These are phyloP conservation scores for Centaurea solstitialis DNA, from an alignment of 129 eudicot genomes.

Conservation along the genomic window DNA sequence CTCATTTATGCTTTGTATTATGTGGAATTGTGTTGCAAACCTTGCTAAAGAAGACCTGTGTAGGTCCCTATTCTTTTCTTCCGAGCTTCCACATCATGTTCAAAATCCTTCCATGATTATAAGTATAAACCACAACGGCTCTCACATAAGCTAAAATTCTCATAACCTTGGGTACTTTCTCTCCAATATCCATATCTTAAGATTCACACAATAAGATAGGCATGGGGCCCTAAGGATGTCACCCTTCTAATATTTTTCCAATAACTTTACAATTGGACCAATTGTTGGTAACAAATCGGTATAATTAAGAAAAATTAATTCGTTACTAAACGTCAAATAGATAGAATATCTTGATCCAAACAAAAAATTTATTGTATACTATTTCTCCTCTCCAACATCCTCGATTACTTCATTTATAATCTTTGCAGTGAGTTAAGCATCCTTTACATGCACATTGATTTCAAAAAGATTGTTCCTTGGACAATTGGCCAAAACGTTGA, in stretches of 20 bases:
- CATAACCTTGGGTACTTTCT: neutral
- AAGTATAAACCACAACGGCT: neutral
- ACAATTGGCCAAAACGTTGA: constrained; percentile 6
- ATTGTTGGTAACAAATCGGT: neutral
- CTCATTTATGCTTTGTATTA: neutral
- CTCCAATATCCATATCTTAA: neutral
- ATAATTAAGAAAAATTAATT: neutral
- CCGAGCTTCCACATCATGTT: neutral
- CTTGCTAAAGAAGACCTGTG: neutral
- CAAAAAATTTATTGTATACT: neutral
- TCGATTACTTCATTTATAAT: neutral
- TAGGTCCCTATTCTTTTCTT: neutral
- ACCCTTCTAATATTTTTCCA: neutral
- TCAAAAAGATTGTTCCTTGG: neutral
- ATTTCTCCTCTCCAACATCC: neutral
- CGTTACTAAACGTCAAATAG: neutral
- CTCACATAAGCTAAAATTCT: neutral
- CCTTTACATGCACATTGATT: constrained; percentile 3
- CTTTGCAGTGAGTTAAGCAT: neutral
- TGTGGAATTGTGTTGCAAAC: neutral
- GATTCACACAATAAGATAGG: neutral
- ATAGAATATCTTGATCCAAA: neutral
- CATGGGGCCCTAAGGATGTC: neutral
- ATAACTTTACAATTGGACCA: neutral
- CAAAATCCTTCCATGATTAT: neutral